phyloP scores from a whole-genome alignment of 331 rosid species.

The Quercus phellos region DNA sequence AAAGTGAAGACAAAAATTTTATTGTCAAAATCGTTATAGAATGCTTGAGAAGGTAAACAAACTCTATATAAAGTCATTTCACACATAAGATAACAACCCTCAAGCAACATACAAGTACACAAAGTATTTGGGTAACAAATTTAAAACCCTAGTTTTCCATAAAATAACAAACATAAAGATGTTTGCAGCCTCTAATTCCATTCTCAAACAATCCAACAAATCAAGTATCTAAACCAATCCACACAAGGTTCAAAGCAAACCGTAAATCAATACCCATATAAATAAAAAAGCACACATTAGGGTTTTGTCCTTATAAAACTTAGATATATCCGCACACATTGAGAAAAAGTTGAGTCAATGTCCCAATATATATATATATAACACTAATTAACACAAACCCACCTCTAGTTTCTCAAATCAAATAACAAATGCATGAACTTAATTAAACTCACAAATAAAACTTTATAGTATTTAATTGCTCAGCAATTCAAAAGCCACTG shows the following conservation, averaged over 20 bases:
- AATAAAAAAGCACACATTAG: conserved; percentile 35
- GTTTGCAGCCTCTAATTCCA: conserved; percentile 21
- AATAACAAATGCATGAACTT: conserved; percentile 15
- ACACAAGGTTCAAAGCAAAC: conserved; percentile 17
- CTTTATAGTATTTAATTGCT: conserved; percentile 45
- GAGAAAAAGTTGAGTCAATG: conserved; percentile 15
- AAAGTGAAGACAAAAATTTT: conserved; percentile 12
- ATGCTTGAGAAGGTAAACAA: conserved; percentile 3
- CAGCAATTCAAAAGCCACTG: conserved; percentile 29
- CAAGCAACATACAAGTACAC: conserved; percentile 13
- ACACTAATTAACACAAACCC: conserved; percentile 21
- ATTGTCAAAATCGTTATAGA: conserved; percentile 8
- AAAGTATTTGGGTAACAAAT: background rate
- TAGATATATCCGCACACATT: background rate
- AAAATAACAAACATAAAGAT: conserved; percentile 15
- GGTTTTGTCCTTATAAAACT: conserved; percentile 37
- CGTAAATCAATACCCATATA: conserved; percentile 15
- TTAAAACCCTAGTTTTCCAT: conserved; percentile 60
- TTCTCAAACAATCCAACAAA: conserved; percentile 18
- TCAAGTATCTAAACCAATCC: conserved; percentile 4
- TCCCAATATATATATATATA: conserved; percentile 2
- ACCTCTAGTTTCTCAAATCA: conserved; percentile 15
- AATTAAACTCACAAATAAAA: conserved; percentile 10
- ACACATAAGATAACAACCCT: conserved; percentile 64
- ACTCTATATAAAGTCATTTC: conserved; percentile 12